Percentiles rank a stretch among this genome's conserved stretches.
Conservation (phyloP, 1,139 yeast species). For the Magnusiomyces magnusii region DNA sequence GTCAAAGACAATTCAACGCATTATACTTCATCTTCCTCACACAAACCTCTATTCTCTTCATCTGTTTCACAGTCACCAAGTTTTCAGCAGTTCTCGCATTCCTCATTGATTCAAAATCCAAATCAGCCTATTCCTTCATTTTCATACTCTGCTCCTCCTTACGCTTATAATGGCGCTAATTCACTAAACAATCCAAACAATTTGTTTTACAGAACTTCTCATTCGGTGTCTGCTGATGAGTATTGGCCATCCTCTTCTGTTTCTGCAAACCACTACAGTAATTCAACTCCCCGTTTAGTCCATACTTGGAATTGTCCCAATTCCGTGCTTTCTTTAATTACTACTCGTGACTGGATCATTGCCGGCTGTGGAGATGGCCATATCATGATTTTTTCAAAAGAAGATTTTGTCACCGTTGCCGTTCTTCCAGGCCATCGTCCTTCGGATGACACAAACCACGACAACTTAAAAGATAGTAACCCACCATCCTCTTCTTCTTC, state of each 20-base stretch:
- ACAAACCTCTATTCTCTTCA: not conserved
- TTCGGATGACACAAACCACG: not conserved
- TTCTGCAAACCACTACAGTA: not conserved
- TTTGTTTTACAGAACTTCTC: not conserved
- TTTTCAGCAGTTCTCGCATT: not conserved
- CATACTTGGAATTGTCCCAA: constrained; percentile 73
- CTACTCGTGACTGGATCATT: constrained; percentile 55
- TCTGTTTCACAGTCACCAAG: not conserved
- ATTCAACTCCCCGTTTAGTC: constrained; percentile 31
- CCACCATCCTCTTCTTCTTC: not conserved
- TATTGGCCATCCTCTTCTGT: constrained; percentile 2
- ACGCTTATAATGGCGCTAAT: not conserved
- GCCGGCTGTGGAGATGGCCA: constrained; percentile 96
- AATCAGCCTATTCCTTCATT: not conserved
- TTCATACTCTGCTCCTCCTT: constrained; percentile 1
- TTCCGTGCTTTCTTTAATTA: constrained; percentile 71
- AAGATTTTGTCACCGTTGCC: constrained; percentile 49
- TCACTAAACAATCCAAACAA: not conserved
- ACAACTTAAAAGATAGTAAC: not conserved
- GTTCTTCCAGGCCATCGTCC: constrained; percentile 43
- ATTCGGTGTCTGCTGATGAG: not conserved
- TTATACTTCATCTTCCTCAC: too few relatives aligned
- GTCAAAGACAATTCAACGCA: not conserved
- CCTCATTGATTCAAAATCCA: not conserved
- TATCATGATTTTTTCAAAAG: constrained; percentile 62